Evolutionary conservation across 1,284 basidiomycete genomes (phyloP).

Genomic region (Pascua guehoae): DNA sequence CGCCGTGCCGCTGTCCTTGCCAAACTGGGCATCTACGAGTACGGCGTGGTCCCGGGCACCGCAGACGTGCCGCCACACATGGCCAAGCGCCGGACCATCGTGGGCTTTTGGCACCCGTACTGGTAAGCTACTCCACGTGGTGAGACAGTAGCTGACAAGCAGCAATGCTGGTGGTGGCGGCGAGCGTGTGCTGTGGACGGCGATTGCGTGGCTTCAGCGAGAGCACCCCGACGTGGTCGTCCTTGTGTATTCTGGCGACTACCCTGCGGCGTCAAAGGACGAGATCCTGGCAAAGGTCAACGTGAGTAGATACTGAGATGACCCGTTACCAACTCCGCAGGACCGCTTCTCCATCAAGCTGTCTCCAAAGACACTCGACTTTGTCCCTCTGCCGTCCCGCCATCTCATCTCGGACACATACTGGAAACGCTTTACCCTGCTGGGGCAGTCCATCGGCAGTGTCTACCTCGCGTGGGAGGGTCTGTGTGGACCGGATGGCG

Average conservation of each 20-base stretch:
- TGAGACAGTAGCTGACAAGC: constrained; percentile 3
- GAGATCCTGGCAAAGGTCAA: constrained; percentile 78
- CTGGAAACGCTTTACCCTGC: constrained; percentile 84
- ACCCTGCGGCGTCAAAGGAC: constrained; percentile 66
- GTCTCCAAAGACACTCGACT: constrained; percentile 62
- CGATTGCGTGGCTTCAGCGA: constrained; percentile 72
- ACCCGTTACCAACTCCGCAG: constrained; percentile 49
- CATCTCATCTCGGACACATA: constrained; percentile 72
- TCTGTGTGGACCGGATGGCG: constrained; percentile 45
- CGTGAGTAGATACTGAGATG: too few relatives aligned
- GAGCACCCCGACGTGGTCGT: constrained; percentile 67
- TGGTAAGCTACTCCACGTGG: constrained; percentile 60
- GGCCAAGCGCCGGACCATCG: constrained; percentile 47
- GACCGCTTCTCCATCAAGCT: constrained; percentile 78
- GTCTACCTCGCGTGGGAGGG: constrained; percentile 73
- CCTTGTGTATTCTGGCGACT: constrained; percentile 87
- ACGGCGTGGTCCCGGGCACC: constrained; percentile 31
- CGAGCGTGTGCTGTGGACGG: constrained; percentile 93
- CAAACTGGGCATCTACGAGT: constrained; percentile 31
- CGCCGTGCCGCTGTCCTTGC: constrained; percentile 28
- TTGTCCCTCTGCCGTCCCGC: constrained; percentile 72
- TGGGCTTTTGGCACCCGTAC: constrained; percentile 94
- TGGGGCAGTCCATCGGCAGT: constrained; percentile 87
- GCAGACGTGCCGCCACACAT: constrained; percentile 25
- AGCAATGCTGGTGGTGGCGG: constrained; percentile 98